A percentile compares a stretch with the other conserved stretches of the same genome.
These are phyloP conservation scores for Globisporangium spinosum DNA, from an alignment of 352 stramenopile genomes.

Conservation along the genomic window DNA sequence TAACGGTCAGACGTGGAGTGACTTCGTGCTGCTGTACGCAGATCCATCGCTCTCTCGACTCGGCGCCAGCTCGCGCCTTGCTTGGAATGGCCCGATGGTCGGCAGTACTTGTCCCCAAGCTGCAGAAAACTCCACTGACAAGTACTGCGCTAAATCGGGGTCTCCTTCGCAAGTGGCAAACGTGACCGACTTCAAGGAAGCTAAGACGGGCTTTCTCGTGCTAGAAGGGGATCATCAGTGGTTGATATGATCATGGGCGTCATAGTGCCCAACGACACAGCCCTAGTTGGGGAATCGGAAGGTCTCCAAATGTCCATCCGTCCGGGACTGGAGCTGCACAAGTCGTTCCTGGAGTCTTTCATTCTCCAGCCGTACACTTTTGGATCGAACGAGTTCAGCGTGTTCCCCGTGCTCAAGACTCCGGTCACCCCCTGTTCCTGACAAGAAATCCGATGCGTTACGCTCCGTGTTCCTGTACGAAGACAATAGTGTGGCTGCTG, in stretches of 20 bases:
- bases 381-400: not conserved
- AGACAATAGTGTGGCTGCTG: not conserved
- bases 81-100: not conserved
- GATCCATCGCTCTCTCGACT: not conserved
- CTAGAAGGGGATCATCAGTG: not conserved
- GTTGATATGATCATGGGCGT: not conserved
- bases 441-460: no score
- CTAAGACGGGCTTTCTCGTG: not conserved
- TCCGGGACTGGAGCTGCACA: not conserved
- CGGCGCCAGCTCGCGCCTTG: not conserved
- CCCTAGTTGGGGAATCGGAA: not conserved
- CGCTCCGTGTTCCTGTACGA: not conserved
- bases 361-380: not conserved
- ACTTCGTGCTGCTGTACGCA: not conserved
- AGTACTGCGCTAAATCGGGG: not conserved
- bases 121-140: not conserved
- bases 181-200: not conserved
- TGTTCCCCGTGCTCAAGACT: not conserved
- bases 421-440: not conserved
- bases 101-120: not conserved
- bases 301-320: not conserved
- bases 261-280: not conserved
- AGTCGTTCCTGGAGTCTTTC: not conserved
- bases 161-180: not conserved
- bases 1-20: no score